Base-by-base conservation (phyloP, 345 rosid genomes). In the Jatropha curcas region DNA sequence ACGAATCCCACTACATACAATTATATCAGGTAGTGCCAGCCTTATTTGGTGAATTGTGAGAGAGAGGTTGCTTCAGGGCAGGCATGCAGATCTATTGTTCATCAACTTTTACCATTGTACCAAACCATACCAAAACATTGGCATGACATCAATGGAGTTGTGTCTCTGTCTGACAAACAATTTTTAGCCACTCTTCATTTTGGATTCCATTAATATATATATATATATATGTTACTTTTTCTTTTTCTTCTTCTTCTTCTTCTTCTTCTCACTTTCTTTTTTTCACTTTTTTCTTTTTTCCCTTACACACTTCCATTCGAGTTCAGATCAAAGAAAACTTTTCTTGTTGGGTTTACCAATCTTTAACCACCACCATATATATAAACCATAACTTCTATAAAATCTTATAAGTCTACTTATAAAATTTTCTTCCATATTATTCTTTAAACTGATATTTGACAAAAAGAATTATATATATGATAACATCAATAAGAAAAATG, bases 261-360 rank as follows among this genome's bases (percentile, higher is more conserved):
- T 8, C 46, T 24, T 80, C 41, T 57, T 56, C 20, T 67, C 17
- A 52, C 11, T 41, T 50, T 76, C 37, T 51, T 28, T 33, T 48
- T 52, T 65, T 34, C 19, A 34, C 74, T 66, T 71, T 56, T 41
- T 33, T 16, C 73, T 75, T 82, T 73, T 78, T 74, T 71, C 80
- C 57, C 50, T 80, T 70, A 57, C 80, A 83, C 86, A 78, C 79
- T 81, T 79, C 77, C 62, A 76, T 74, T 60, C 50, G 61, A 51
- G 72, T 79, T 74, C 83, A 68, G 77, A 67, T 55, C 60, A 34
- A n/a, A 27, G 48, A 73, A 48, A 65, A 53, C 35, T 43, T 16
- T 19, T 57, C 28, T 41, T 60, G 24, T n/a, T 67, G 50, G 68
- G 61, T 60, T 66, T 34, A 37, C 27, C 69, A 52, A 34, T 35